Percentiles rank a stretch among this genome's conserved stretches.
Conservation (phyloP, 331 rosid genomes). For the Acacia concinna region DNA sequence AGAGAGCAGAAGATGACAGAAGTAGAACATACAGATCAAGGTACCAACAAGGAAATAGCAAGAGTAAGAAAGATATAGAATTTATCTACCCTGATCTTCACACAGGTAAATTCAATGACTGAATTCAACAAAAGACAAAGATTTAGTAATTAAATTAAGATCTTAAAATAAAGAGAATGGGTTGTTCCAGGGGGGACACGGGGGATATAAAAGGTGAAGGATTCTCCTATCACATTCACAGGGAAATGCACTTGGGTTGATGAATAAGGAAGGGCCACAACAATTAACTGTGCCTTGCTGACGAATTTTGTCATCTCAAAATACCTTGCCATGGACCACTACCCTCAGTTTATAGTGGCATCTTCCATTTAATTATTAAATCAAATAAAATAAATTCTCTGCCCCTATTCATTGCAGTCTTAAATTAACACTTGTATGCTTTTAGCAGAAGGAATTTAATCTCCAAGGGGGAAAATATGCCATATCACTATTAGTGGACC, state of each 20-base stretch:
- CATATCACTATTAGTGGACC: slow-evolving; percentile 23
- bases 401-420: slow-evolving; percentile 38
- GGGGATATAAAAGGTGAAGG: slow-evolving; percentile 7
- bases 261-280: slow-evolving; percentile 9
- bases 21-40: not conserved
- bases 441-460: slow-evolving; percentile 26
- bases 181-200: not conserved
- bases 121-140: not conserved
- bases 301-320: slow-evolving; percentile 30
- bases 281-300: slow-evolving; percentile 21
- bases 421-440: slow-evolving; percentile 23
- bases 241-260: not conserved
- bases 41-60: not conserved
- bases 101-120: not conserved
- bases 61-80: not conserved
- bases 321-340: slow-evolving; percentile 31
- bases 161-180: not conserved
- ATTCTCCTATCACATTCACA: slow-evolving; percentile 25
- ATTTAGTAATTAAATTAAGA: not conserved
- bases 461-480: slow-evolving; percentile 18
- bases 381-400: slow-evolving; percentile 15
- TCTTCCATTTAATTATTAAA: slow-evolving; percentile 1
- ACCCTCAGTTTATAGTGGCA: slow-evolving; percentile 30
- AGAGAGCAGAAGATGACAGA: not conserved
- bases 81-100: not conserved